Evolutionary conservation across 2,329 filamentous ascomycete species (phyloP), one percentile per base, ranked within the genome.

Genomic region (Helotiales sp.): DNA sequence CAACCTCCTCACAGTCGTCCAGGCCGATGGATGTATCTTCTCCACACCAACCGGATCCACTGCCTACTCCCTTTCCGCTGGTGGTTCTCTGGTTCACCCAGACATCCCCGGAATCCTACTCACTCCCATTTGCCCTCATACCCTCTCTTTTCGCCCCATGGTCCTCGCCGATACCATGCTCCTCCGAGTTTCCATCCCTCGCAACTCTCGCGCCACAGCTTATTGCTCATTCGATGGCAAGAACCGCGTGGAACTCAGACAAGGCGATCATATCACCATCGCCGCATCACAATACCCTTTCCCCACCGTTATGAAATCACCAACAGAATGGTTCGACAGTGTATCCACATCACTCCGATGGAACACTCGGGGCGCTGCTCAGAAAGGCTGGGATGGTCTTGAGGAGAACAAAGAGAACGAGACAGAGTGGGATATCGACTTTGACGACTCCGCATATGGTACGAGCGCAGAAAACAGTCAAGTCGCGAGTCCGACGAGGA

Each of bases 211-310:
- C 47, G 93, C 93, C 15, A 96, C 92, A 0, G 95, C 95, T 1
- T 97, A 97, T 79, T 97, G 93, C 72, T 91, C 92, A 38, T 99
- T 99, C 72, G 95, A 99, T 71, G 95, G 95, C 73, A 99, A 98
- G 74, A 93, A 92, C 55, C 91, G 95, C 51, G 85, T 99, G 42
- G 93, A 99, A 75, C 85, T 99, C 33, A 88, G 88, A 62, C 91
- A 93, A 69, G 95, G 95, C 54, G 95, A 99, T 75, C 90, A 93
- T 68, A 95, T 99, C 72, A 97, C 93, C 60, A 95, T 99, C 68
- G 91, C 93, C 38, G 95, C 95, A 3, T 96, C 90, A 29, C 92
- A 96, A 72, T 99, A 97, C 70, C 95, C 95, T 0, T 98, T 99
- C 77, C 95, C 95, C 2, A 98, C 95, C 1, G 93, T 99, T 42